Percentiles rank a stretch among this genome's conserved stretches.
These are phyloP conservation scores for Ophiosphaerella herpotricha DNA, from an alignment of 2,329 filamentous ascomycete species.

Conservation along the genomic window DNA sequence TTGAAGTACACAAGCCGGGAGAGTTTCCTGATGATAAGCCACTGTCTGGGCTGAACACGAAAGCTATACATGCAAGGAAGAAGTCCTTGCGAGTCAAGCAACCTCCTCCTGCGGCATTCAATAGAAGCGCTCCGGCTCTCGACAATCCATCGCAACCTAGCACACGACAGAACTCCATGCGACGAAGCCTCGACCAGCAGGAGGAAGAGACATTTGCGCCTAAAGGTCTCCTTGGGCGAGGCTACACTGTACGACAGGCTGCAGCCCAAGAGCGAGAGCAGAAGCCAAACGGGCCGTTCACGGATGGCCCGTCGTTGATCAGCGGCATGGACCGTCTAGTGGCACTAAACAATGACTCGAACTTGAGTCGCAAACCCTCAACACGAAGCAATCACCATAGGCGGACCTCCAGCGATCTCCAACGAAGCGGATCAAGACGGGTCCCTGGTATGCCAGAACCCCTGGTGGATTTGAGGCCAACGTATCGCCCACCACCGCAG, in stretches of 20 bases:
- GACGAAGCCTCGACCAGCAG: slow-evolving; percentile 26
- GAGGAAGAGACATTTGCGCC: slow-evolving; percentile 52
- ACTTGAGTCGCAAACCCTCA: slow-evolving; percentile 37
- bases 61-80: slow-evolving; percentile 41
- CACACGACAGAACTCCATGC: slow-evolving; percentile 24
- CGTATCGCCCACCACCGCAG: slow-evolving; percentile 67
- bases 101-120: slow-evolving; percentile 42
- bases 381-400: slow-evolving; percentile 38
- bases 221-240: slow-evolving; percentile 54
- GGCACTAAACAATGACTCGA: slow-evolving; percentile 24
- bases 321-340: slow-evolving; percentile 49
- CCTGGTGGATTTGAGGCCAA: slow-evolving; percentile 69
- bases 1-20: slow-evolving; percentile 27
- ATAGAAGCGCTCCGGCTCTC: slow-evolving; percentile 19
- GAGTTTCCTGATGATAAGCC: slow-evolving; percentile 33
- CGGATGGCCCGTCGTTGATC: slow-evolving; percentile 61
- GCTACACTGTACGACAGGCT: slow-evolving; percentile 54
- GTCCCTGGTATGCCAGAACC: slow-evolving; percentile 58
- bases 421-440: slow-evolving; percentile 53
- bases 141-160: slow-evolving; percentile 20
- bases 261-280: slow-evolving; percentile 46
- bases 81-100: slow-evolving; percentile 45
- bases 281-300: slow-evolving; percentile 53
- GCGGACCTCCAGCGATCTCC: slow-evolving; percentile 45
- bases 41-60: slow-evolving; percentile 29